Conservation (phyloP, 495 filamentous ascomycete species). For the Aspergillus wentii region DNA sequence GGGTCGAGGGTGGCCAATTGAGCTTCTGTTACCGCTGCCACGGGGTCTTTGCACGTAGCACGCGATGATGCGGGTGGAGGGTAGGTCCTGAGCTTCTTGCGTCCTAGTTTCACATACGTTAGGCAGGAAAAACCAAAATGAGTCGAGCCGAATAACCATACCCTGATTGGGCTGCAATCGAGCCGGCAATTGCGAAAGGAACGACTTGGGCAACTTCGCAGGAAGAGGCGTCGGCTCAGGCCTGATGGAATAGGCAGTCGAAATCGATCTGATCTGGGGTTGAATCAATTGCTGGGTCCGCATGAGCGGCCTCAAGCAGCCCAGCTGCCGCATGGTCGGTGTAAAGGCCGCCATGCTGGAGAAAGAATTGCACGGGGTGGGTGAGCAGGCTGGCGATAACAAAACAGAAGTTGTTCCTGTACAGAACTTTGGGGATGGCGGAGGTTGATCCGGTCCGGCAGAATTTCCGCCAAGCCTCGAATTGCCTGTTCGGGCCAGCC, state of each 20-base stretch:
- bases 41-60: slow-evolving; percentile 51
- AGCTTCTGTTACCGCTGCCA: slow-evolving; percentile 53
- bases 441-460: slow-evolving; percentile 30
- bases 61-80: slow-evolving; percentile 45
- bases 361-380: slow-evolving; percentile 4
- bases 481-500: slow-evolving; percentile 14
- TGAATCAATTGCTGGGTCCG: slow-evolving; percentile 40
- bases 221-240: slow-evolving; percentile 36
- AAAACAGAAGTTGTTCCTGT: slow-evolving; percentile 10
- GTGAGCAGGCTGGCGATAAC: neutral
- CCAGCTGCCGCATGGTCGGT: slow-evolving; percentile 58
- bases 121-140: too few relatives aligned
- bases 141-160: too few relatives aligned
- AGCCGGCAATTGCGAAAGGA: slow-evolving; percentile 37
- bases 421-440: slow-evolving; percentile 21
- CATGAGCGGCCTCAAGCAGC: slow-evolving; percentile 56
- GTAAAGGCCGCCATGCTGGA: slow-evolving; percentile 52
- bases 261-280: slow-evolving; percentile 37
- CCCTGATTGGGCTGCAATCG: slow-evolving; percentile 31
- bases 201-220: slow-evolving; percentile 32
- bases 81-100: slow-evolving; percentile 48
- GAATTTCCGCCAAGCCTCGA: slow-evolving; percentile 40
- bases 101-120: slow-evolving; percentile 20
- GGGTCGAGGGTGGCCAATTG: slow-evolving; percentile 78
- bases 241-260: slow-evolving; percentile 34